Base-by-base conservation (phyloP, 768 basidiomycete genomes). In the Jaapia argillacea region DNA sequence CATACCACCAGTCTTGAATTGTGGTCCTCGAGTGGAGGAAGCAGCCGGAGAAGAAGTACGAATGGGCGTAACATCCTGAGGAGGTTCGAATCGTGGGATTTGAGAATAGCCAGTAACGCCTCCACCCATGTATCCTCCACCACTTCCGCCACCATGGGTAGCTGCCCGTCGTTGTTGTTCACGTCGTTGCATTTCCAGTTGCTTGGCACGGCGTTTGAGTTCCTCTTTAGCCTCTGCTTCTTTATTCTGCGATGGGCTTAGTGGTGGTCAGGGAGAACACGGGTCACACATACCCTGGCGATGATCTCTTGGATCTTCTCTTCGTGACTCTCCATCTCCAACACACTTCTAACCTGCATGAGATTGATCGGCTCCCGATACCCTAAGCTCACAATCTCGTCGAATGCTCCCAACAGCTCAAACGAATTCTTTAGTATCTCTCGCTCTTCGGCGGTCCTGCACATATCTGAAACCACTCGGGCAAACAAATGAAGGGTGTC, bases 211-310 rank as follows among this genome's bases (percentile, higher is more conserved):
- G 31, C 96, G 81, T 61, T 98, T 98, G 58, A 99, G 83, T 57
- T 97, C 94, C 60, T 99, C 96, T 60, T 99, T 99, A 2, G 94
- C 96, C 56, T 99, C 96, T 4, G 91, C 91, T 65, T 99, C 96
- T 65, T 98, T 98, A 70, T 99, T 98, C 85, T 93, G 51, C 14
- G 25, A 25, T 28, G 36, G 21, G 13, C 4, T 20, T 22, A 16
- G n/a, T 4, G 14, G 42, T 36, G 13, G 14, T 45, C 14, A 33
- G 12, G 35, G 22, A 18, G 5, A 21, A 26, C 33, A 10, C 20
- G 22, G 5, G 22, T 6, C 4, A 28, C 28, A 64, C 81, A 48
- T 58, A 92, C 91, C 62, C 87, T 75, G 7, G 92, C 86, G 52
- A 98, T 99, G 61, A 98, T 98, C 57, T 98, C 94, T 58, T 97